Base-by-base conservation (phyloP, 2,329 filamentous ascomycete genomes). In the Diaporthe sp. region DNA sequence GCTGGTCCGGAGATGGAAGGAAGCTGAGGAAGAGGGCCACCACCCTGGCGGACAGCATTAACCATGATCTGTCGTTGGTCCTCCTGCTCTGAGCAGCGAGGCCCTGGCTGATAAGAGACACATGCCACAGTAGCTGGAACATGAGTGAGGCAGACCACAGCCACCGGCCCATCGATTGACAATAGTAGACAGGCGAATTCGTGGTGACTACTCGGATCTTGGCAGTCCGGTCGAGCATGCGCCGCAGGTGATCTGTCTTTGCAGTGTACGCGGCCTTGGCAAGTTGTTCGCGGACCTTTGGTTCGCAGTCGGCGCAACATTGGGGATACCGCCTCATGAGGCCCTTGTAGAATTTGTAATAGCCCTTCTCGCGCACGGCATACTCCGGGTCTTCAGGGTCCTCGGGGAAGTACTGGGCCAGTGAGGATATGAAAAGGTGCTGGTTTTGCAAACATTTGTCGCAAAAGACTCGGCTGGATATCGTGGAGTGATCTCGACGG, bases 251-350 rank as follows among this genome's bases (percentile, higher is more conserved):
- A 78, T 97, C 95, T n/a, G 94, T 93, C 83, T 95, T 94, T 38
- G 95, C 95, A 42, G 92, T 93, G 81, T 97, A 97, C 12, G 91
- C 92, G 0, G 94, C 92, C 77, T 91, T 87, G 30, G 90, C 88
- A 70, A 98, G 91, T 76, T 92, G 89, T 47, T 89, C 86, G 76
- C 93, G 90, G 30, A 96, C 96, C 76, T 87, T 90, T 8, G 92
- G 93, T 77, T 94, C 93, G 83, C 97, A 99, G 60, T 91, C 87
- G 76, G 89, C 89, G 85, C 97, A 99, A 74, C 98, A 93, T 80
- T 97, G 95, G 0, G 97, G 97, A 81, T 98, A 98, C 67, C 93
- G 90, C 79, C 91, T 87, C 84, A 98, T 96, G 25, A 98, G 87
- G 69, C 92, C 88, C 76, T 87, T 88, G 76, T 92, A 92, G 82